Conservation (phyloP, 257 asterid species). For the Solanum rostratum region DNA sequence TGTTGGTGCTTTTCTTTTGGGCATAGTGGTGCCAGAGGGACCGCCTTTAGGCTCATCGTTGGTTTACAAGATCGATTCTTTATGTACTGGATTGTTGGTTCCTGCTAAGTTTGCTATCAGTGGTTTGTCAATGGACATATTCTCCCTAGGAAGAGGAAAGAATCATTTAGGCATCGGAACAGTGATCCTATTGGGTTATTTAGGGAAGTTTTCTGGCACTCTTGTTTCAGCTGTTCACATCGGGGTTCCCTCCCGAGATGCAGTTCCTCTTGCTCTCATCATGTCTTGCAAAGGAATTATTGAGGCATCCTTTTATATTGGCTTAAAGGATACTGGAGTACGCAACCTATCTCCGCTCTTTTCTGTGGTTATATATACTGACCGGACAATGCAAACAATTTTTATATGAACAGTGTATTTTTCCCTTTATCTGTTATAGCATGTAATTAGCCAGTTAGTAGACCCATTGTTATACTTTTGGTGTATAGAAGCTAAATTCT, state of each 20-base stretch:
- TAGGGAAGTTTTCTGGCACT: slow-evolving; percentile 29
- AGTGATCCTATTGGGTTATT: slow-evolving; percentile 24
- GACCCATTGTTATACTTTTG: neutral
- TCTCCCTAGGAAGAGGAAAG: neutral
- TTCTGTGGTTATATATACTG: neutral
- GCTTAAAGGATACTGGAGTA: slow-evolving; percentile 37
- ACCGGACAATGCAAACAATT: neutral
- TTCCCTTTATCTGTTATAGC: neutral
- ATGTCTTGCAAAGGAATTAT: slow-evolving; percentile 54
- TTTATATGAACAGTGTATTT: neutral
- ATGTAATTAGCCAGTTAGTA: neutral
- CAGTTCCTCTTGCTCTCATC: slow-evolving; percentile 36
- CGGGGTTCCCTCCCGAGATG: slow-evolving; percentile 25
- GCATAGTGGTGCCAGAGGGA: slow-evolving; percentile 33
- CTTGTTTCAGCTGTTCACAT: slow-evolving; percentile 27
- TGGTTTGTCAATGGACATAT: slow-evolving; percentile 26
- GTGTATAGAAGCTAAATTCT: neutral
- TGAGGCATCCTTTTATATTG: slow-evolving; percentile 32
- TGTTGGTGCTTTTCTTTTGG: slow-evolving; percentile 34
- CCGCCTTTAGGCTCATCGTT: slow-evolving; percentile 36
- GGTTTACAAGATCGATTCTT: slow-evolving; percentile 20
- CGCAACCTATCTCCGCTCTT: neutral
- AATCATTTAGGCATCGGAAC: neutral
- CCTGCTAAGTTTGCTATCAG: slow-evolving; percentile 47
- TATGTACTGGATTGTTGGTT: slow-evolving; percentile 28